Conservation (phyloP, 2,329 filamentous ascomycete species). For the Trichoderma pleuroti region DNA sequence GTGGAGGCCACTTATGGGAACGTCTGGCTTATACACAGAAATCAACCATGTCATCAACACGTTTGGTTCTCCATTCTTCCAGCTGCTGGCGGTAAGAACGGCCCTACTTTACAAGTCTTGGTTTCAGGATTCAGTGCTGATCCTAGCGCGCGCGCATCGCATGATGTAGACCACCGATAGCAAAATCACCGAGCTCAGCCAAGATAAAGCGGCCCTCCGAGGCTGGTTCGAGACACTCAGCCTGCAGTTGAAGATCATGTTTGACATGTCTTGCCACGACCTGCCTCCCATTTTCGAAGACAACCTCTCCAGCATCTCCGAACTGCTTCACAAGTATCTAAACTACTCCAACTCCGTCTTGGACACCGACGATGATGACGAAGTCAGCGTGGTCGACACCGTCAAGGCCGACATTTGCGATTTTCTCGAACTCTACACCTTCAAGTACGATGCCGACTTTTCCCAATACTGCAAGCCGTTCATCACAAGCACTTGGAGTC, state of each 20-base stretch:
- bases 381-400: slow-evolving; percentile 78
- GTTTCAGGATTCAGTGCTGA: slow-evolving; percentile 20
- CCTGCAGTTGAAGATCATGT: slow-evolving; percentile 85
- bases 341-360: slow-evolving; percentile 82
- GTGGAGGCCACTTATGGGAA: slow-evolving; percentile 91
- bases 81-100: slow-evolving; percentile 64
- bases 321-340: slow-evolving; percentile 87
- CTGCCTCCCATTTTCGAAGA: slow-evolving; percentile 93
- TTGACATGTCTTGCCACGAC: slow-evolving; percentile 96
- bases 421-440: slow-evolving; percentile 80
- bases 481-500: slow-evolving; percentile 84
- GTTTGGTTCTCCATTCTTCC: slow-evolving; percentile 80
- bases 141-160: not conserved
- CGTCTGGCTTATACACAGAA: slow-evolving; percentile 87
- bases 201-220: slow-evolving; percentile 70
- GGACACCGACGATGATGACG: slow-evolving; percentile 82
- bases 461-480: slow-evolving; percentile 75
- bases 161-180: slow-evolving; percentile 58
- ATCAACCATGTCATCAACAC: slow-evolving; percentile 91
- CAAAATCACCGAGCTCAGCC: slow-evolving; percentile 69
- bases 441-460: slow-evolving; percentile 96
- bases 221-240: slow-evolving; percentile 82
- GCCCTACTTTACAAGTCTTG: not conserved
- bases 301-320: slow-evolving; percentile 71
- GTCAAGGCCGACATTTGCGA: slow-evolving; percentile 95